Evolutionary conservation across 208 protist species (phyloP), one percentile per base, ranked within the genome.

Genomic region (Leishmania tropica): DNA sequence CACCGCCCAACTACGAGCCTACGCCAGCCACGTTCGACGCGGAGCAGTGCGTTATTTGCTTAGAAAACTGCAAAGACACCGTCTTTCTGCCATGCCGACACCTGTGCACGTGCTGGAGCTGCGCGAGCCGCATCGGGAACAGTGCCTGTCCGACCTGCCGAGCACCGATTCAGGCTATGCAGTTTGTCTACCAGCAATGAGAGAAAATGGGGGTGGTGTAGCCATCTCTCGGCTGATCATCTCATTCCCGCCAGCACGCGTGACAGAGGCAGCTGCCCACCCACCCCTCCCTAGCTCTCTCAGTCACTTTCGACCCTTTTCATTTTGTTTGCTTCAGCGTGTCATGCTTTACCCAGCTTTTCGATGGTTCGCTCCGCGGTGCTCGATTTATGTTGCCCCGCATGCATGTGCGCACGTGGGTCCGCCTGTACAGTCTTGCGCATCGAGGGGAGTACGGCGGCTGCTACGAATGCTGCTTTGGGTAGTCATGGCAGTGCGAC

Each of bases 31-130:
- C 31, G 17, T 90, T 92, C 56, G 91, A 94, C 28, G 76, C 73
- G 31, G 93, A 95, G 78, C 87, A 90, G 88, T 96, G 93, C 80
- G 86, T 88, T 62, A 87, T 96, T 13, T 96, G 93, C 71, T 80
- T 93, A 54, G 54, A 80, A 3, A 89, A 94, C 80, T 81, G 80
- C 51, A 87, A 91, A 48, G 93, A 96, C 74, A 96, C 91, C 21
- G 68, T 95, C n/a, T 91, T 94, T 58, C 67, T 87, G 3, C 93
- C 93, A 1, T 96, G 93, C 79, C 87, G 87, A 53, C 93, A 96
- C 78, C 84, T 94, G 28, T 90, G 85, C 58, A 79, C 89, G 5
- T 96, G 93, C 86, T 96, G 93, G 93, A 70, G 74, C 4, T 96
- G 93, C 79, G 86, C 91, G 5, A 48, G 73, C 13, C 67, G 42